Conservation (phyloP, 306 rosid species). For the Malus asiatica region DNA sequence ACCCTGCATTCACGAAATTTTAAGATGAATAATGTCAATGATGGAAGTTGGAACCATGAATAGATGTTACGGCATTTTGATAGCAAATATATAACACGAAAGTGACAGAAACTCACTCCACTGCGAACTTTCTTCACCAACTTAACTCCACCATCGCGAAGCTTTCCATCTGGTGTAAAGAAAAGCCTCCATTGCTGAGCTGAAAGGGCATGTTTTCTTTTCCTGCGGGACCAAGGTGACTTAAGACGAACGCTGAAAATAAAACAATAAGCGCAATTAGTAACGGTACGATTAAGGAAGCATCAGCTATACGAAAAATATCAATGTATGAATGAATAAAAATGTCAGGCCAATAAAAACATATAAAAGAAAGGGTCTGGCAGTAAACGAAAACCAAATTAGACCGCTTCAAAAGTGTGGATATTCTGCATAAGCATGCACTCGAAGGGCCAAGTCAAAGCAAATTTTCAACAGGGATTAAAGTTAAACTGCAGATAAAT, state of each 20-base stretch:
- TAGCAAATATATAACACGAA: slow-evolving; percentile 4
- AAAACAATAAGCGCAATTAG: slow-evolving; percentile 1
- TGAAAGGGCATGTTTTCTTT: slow-evolving; percentile 79
- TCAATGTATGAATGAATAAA: neutral
- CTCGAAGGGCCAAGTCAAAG: neutral
- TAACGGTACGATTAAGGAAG: neutral
- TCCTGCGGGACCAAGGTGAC: slow-evolving; percentile 98
- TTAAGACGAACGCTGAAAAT: slow-evolving; percentile 81
- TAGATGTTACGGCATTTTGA: neutral
- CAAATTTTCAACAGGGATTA: neutral
- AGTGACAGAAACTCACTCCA: slow-evolving; percentile 65
- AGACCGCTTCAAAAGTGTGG: neutral
- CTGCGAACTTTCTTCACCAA: slow-evolving; percentile 95
- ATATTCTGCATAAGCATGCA: neutral
- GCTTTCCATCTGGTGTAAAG: slow-evolving; percentile 73
- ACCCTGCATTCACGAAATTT: slow-evolving; percentile 53
- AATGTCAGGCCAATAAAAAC: neutral
- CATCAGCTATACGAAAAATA: neutral
- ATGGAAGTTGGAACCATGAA: neutral
- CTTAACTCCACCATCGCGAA: slow-evolving; percentile 83
- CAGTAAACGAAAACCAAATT: neutral
- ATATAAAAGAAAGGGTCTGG: neutral
- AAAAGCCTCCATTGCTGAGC: slow-evolving; percentile 72
- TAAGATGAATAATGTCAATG: slow-evolving; percentile 18
- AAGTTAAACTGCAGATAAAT: neutral